A percentile compares a stretch with the other conserved stretches of the same genome.
These are phyloP conservation scores for Syzygium syzygioides DNA, from an alignment of 441 rosid genomes.

Conservation along the genomic window DNA sequence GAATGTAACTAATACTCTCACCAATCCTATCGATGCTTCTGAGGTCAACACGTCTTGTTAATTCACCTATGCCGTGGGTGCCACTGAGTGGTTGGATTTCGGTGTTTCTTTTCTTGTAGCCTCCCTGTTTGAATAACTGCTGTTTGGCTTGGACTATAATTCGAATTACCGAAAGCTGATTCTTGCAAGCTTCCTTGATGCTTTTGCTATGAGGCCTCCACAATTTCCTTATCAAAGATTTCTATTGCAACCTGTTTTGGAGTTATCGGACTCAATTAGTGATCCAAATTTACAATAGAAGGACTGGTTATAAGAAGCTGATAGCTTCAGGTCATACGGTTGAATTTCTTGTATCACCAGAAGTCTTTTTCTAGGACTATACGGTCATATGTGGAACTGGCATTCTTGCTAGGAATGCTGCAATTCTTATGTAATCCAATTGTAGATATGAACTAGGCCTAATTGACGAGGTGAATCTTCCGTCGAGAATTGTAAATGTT, in stretches of 20 bases:
- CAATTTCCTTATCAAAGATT: background rate
- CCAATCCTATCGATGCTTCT: background rate
- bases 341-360: background rate
- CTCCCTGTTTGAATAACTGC: background rate
- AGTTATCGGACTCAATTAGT: background rate
- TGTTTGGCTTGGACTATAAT: background rate
- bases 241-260: background rate
- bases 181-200: background rate
- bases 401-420: background rate
- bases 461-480: background rate
- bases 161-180: background rate
- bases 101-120: background rate
- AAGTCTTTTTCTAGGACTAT: background rate
- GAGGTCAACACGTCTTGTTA: background rate
- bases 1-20: background rate
- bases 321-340: background rate
- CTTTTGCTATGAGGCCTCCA: background rate
- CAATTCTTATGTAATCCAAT: background rate
- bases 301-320: background rate
- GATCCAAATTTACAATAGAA: background rate
- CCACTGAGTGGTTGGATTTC: background rate
- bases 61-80: background rate
- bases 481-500: background rate
- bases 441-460: background rate
- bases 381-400: background rate